Base-by-base conservation (phyloP, 2,329 filamentous ascomycete genomes). In the Epichloe aotearoae region DNA sequence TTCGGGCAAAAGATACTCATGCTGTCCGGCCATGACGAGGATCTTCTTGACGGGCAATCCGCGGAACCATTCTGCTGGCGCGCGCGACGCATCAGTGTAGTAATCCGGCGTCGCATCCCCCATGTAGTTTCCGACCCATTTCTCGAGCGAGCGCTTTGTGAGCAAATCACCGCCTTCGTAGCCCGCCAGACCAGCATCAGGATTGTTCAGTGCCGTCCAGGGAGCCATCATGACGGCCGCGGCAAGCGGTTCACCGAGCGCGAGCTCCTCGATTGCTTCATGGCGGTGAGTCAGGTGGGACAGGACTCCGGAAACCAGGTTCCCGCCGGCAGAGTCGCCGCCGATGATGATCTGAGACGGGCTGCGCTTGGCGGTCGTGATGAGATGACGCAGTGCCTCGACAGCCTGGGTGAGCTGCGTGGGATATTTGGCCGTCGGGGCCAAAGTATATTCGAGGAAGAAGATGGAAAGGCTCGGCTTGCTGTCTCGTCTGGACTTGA, bases 271-370 rank as follows among this genome's bases (percentile, higher is more conserved):
- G 6, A 57, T 57, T 23, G 51, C 44, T 12, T 50, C 44, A 36
- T 58, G 57, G 7, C 47, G 48, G 38, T 57, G 56, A n/a, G 50
- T 50, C 19, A 56, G 40, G 43, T 58, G 57, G 11, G 57, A 53
- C n/a, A 58, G 44, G 20, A 58, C 56, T 43, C 49, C 57, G 1
- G 53, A 15, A 8, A 50, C 54, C 10, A 58, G 47, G 46, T 57
- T 57, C 17, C 51, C 56, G 42, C 56, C 56, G 0, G 56, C 56
- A 0, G 56, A 58, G 49, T 58, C 56, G 40, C 56, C 56, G 41
- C 54, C 55, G 20, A 57, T 45, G 10, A 57, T 47, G 7, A 57
- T 52, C 12, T 44, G 46, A 4, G 38, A 42, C 4, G 56, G 54
- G 5, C 46, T 40, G n/a, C 47, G 53, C 23, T 43, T 33, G 3